phyloP scores from a whole-genome alignment of 1,284 basidiomycete species.

The Ganoderma multipileum region DNA sequence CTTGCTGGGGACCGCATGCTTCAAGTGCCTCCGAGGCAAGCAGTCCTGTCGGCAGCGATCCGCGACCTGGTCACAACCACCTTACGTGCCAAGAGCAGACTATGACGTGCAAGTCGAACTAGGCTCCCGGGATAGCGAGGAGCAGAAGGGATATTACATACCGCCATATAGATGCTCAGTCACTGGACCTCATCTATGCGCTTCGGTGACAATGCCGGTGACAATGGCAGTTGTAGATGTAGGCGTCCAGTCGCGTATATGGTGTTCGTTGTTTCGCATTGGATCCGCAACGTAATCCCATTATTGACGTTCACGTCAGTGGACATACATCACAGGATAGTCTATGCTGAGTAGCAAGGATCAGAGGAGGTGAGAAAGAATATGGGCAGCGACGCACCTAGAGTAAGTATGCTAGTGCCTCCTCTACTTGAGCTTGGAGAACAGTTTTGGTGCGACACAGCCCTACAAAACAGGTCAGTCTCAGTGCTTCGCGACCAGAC shows the following conservation, averaged over 20 bases:
- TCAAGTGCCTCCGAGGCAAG: background rate
- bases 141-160: background rate
- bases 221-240: background rate
- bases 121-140: background rate
- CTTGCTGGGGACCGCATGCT: background rate
- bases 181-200: background rate
- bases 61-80: background rate
- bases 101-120: background rate
- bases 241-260: background rate
- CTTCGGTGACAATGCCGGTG: background rate
- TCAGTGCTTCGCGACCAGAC: slow-evolving; percentile 14
- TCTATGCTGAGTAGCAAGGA: background rate
- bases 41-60: background rate
- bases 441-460: slow-evolving; percentile 83
- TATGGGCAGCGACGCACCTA: background rate
- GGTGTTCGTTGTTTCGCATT: background rate
- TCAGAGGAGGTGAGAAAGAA: background rate
- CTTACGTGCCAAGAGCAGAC: background rate
- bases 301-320: background rate
- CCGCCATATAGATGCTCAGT: background rate
- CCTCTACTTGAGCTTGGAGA: slow-evolving; percentile 63
- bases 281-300: background rate
- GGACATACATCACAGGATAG: slow-evolving; percentile 1
- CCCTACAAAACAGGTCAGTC: slow-evolving; percentile 48
- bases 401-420: background rate